A percentile compares a stretch with the other conserved stretches of the same genome.
Evolutionary conservation across 2,329 filamentous ascomycete species (phyloP).

Genomic region (Stachybotrys chlorohalonatus): DNA sequence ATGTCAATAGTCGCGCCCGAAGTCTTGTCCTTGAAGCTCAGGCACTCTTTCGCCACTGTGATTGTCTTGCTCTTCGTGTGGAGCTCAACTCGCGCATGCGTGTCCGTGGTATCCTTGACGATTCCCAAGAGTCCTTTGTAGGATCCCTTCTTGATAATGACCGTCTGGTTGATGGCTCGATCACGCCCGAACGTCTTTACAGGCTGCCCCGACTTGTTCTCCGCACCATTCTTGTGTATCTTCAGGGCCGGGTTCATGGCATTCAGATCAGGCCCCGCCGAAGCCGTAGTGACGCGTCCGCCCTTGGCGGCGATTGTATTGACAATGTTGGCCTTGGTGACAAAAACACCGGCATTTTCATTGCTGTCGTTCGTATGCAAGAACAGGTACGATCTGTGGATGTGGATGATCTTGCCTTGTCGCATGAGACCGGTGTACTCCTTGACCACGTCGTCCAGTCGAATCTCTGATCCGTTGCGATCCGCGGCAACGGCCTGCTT

Average conservation of each 20-base stretch:
- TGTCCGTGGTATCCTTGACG: conserved; percentile 88
- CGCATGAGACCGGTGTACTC: conserved; percentile 80
- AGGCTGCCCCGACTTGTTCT: conserved; percentile 46
- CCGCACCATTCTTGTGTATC: conserved; percentile 50
- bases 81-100: conserved; percentile 78
- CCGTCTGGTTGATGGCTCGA: conserved; percentile 79
- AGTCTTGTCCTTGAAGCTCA: conserved; percentile 78
- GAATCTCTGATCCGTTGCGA: conserved; percentile 85
- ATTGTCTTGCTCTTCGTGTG: conserved; percentile 92
- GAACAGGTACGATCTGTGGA: conserved; percentile 89
- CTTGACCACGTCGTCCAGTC: conserved; percentile 83
- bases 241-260: conserved; percentile 90
- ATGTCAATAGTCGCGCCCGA: conserved; percentile 74
- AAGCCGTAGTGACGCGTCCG: conserved; percentile 57
- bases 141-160: conserved; percentile 76
- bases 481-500: conserved; percentile 86
- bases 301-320: conserved; percentile 91
- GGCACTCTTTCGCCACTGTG: conserved; percentile 68
- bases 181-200: conserved; percentile 74
- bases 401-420: conserved; percentile 83
- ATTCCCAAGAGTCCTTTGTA: conserved; percentile 93
- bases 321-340: conserved; percentile 76
- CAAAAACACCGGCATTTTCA: conserved; percentile 85
- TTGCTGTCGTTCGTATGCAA: conserved; percentile 74
- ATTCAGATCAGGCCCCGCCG: conserved; percentile 66